phyloP scores from a whole-genome alignment of 1,284 basidiomycete species.

The Apiotrichum gracile region DNA sequence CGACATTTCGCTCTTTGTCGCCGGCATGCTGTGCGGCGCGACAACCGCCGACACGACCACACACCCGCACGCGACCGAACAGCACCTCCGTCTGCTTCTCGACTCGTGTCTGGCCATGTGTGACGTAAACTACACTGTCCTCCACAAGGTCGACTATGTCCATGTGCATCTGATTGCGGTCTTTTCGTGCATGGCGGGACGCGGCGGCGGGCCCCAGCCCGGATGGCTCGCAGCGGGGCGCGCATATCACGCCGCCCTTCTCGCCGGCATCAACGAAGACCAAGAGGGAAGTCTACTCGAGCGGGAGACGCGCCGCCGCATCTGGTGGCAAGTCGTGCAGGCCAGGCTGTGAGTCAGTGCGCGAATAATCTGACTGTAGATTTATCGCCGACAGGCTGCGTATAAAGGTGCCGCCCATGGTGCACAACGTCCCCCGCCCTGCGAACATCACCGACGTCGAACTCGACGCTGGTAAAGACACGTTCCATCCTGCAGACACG shows the following conservation, averaged over 20 bases:
- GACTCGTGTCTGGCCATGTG: neutral
- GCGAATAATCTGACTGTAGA: neutral
- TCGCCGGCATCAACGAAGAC: neutral
- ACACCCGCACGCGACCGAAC: neutral
- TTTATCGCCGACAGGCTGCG: neutral
- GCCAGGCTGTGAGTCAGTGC: neutral
- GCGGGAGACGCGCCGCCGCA: neutral
- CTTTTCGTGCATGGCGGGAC: neutral
- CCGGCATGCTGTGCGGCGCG: too few species aligned
- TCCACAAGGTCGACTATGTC: neutral
- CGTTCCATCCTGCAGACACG: too few species aligned
- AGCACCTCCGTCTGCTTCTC: neutral
- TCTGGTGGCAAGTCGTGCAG: constrained; percentile 3
- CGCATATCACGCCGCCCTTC: constrained; percentile 1
- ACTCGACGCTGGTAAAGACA: neutral
- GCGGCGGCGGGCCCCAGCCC: neutral
- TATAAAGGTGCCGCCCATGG: neutral
- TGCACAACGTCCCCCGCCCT: constrained; percentile 1
- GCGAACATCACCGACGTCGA: neutral
- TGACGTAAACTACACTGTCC: neutral
- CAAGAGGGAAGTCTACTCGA: neutral
- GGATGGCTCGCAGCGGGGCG: neutral
- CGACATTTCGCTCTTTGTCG: neutral
- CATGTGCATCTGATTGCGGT: neutral
- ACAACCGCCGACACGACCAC: neutral